Base-by-base conservation (phyloP, 345 rosid genomes). In the Camelina neglecta region DNA sequence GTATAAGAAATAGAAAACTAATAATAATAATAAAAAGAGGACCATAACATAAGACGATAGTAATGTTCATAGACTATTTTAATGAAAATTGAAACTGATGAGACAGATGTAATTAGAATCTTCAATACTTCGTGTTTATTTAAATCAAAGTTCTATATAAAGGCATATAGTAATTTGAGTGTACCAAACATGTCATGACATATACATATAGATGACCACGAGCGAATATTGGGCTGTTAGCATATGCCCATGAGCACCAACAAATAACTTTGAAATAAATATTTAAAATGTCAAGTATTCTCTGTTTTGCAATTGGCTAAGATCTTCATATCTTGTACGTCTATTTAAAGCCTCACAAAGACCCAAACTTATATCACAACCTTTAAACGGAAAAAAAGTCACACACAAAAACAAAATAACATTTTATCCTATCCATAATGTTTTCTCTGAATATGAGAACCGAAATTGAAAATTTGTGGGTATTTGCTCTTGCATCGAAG, bases 401-500 rank as follows among this genome's bases (percentile, higher is more conserved):
- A 54, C 4, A 31, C 1, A 58, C 8, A 16, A 48, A 45, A 66
- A 33, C 0, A 64, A 57, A 3, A 60, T 0, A 60, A 41, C n/a
- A 4, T 3, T 51, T 29, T 50, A 67, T 76, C 24, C 67, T 60
- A 67, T 76, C 36, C 67, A 55, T 47, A 58, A 67, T 66, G 74
- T 51, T 77, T 13, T 59, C 76, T 39, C 26, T 72, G 2, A 58
- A 15, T 11, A 83, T 84, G 87, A 81, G 72, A 74, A 66, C 79
- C 23, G 81, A 78, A 57, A 68, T 81, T 15, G 86, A 84, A 35
- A 75, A 45, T 35, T 67, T 83, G 23, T 86, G 90, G 88, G 67
- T 86, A 6, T 67, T 86, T 67, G 88, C 87, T 64, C 83, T 90
- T 66, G 83, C 85, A 11, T 84, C 93, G 58, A 88, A 82, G 82